Base-by-base conservation (phyloP, 306 rosid genomes). In the Calophaca sinica region DNA sequence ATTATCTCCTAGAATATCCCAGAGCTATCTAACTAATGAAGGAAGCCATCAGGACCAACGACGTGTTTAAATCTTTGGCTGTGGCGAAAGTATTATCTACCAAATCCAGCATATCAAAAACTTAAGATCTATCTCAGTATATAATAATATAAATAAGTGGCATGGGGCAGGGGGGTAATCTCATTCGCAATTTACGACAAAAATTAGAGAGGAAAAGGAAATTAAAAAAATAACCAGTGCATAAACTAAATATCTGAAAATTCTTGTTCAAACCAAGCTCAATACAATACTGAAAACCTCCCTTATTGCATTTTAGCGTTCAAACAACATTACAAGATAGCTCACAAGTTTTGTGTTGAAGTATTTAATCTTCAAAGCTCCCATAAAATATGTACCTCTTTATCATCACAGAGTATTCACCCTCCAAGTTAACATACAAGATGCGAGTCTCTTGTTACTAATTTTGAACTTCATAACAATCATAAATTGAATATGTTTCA, bases 321-420 rank as follows among this genome's bases (percentile, higher is more conserved):
- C 72, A 80, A 73, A 66, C 49, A 73, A 15, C 51, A 80, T 12
- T 1, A 9, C 2, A 52, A 62, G 58, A 11, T 32, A 45, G 53
- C 45, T 42, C 51, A 11, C 62, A 42, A 32, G 26, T 51, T 62
- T 12, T 14, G 41, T n/a, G 8, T 20, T 20, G 26, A 20, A 20
- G 26, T 20, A 0, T 20, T 20, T 20, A 20, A 20, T 20, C 26
- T 20, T 20, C 26, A 20, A 20, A 39, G 13, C 53, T 29, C 61
- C 60, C 33, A 55, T 6, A n/a, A 4, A 12, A 49, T 12, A n/a
- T 49, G 5, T 31, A 15, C 38, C 66, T 12, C 51, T 68, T 7
- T 12, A 39, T 28, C 5, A 70, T 31, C 77, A 60, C 12, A 13
- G 39, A 38, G 20, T 7, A 39, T 64, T 53, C 28, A 44, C 9